Base-by-base conservation (phyloP, 805 yeast genomes). In the Yarrowia sp. region DNA sequence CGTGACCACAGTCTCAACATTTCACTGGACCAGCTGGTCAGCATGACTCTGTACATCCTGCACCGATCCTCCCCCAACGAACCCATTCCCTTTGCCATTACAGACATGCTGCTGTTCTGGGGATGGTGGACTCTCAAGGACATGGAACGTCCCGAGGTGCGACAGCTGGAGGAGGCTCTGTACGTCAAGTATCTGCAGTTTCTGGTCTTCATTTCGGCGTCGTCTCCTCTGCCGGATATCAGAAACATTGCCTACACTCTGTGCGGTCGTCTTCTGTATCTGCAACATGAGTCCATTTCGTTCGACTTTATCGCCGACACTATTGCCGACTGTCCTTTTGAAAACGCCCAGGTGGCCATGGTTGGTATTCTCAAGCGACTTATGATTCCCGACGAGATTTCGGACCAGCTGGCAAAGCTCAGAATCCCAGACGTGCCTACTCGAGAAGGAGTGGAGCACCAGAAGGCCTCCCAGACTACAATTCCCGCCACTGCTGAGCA, bases 261-360 rank as follows among this genome's bases (percentile, higher is more conserved):
- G 46, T 74, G 90, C 36, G 85, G 89, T 1, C 85, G 85, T 68
- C 71, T 90, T 1, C 76, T 93, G 68, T 81, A 88, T 9, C 72
- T 82, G 21, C 74, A 85, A 33, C 83, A 86, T 0, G 90, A 89
- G 66, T 77, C 78, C 1, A 74, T 80, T 12, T 75, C 88, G 0
- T 90, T 84, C 74, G 77, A 78, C 2, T 89, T 88, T 71, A 76
- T 90, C 16, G 71, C 79, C 24, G 91, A 90, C 71, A 80, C 91
- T 0, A 77, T 93, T 59, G 76, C 78, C 30, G 78, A 82, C 61
- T 88, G 93, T 71, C 92, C 95, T 1, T 84, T 81, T 71, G 84
- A 81, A 41, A 81, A 82, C 41, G 82, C 84, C 22, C 85, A 85
- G 69, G 79, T 87, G 24, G 85, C 85, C 3, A 75, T 85, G 38